Conservation (phyloP, 2,329 filamentous ascomycete genomes). For the Periconia sp. region DNA sequence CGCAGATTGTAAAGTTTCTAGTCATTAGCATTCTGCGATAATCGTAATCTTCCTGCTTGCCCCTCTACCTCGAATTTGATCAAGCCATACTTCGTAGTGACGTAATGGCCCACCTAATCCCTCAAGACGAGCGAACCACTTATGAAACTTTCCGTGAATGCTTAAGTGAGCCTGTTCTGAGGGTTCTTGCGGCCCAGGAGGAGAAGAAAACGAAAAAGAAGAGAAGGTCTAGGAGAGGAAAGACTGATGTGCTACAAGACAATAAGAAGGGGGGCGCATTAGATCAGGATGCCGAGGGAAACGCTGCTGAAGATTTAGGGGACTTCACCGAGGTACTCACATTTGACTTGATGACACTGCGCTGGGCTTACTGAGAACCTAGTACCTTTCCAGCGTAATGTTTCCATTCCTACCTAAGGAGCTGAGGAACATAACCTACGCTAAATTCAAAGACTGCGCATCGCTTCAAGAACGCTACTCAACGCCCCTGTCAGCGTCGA, state of each 20-base stretch:
- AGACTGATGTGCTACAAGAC: constrained; percentile 36
- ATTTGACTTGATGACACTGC: too few species aligned
- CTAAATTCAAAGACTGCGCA: constrained; percentile 57
- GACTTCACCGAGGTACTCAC: constrained; percentile 82
- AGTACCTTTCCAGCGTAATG: constrained; percentile 73
- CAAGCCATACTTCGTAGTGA: neutral
- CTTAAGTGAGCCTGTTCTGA: constrained; percentile 72
- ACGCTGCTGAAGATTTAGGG: constrained; percentile 67
- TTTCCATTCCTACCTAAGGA: constrained; percentile 69
- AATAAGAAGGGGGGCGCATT: constrained; percentile 7
- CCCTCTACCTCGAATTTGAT: neutral
- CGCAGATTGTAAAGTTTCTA: too few species aligned
- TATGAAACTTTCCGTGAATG: constrained; percentile 76
- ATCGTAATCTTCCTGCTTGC: too few species aligned
- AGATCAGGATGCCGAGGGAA: constrained; percentile 9
- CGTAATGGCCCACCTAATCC: constrained; percentile 38
- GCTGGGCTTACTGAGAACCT: neutral
- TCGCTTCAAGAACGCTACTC: constrained; percentile 62
- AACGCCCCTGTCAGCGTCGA: constrained; percentile 60
- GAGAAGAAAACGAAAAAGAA: constrained; percentile 54
- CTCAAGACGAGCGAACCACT: constrained; percentile 56
- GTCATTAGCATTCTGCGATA: too few species aligned
- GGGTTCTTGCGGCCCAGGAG: constrained; percentile 57
- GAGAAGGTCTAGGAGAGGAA: constrained; percentile 45
- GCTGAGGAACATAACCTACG: constrained; percentile 68